Evolutionary conservation across 305 asterid genomes (phyloP), one percentile per base, ranked within the genome.

Genomic region (Nicotiana rustica): DNA sequence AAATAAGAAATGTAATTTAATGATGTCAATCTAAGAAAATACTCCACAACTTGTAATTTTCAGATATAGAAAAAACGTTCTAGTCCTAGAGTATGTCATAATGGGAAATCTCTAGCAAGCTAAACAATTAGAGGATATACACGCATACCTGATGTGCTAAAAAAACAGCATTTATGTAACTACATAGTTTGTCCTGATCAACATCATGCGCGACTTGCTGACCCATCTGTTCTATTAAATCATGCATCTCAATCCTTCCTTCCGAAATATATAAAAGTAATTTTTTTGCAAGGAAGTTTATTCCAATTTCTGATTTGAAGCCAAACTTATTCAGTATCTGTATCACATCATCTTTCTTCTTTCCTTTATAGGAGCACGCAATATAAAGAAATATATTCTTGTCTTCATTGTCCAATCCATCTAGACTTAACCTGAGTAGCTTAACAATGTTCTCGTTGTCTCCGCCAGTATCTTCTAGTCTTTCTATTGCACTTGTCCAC

Each of bases 361-460:
- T 25, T 38, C 75, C 60, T 4, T 2, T 18, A 4, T 13, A 79
- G 68, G 13, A 79, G 38, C 82, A 79, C 3, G 75, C 82, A 79
- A 79, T 79, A 61, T 79, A 60, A 79, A 79, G 82, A 29, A 79
- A 79, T 41, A 61, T 38, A 35, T 41, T 41, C 36, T 79, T 38
- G 0, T 61, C 55, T 14, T 79, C 59, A 2, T 79, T 6, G n/a
- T 10, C 0, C 56, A 79, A 47, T 13, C 71, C 75, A 41, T 79
- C 75, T 14, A 59, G 35, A 62, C 82, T 62, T 35, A 62, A 59
- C 29, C 70, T 61, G 29, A 79, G 82, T 6, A 5, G 33, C 60
- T 79, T 12, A 21, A 79, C 0, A 62, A 79, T 69, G 18, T 69
- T 15, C 1, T 10, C 5, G 4, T 38, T 36, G 8, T 36, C 44